Evolutionary conservation across 2,329 filamentous ascomycete species (phyloP).

Genomic region (Talaromyces verruculosus): DNA sequence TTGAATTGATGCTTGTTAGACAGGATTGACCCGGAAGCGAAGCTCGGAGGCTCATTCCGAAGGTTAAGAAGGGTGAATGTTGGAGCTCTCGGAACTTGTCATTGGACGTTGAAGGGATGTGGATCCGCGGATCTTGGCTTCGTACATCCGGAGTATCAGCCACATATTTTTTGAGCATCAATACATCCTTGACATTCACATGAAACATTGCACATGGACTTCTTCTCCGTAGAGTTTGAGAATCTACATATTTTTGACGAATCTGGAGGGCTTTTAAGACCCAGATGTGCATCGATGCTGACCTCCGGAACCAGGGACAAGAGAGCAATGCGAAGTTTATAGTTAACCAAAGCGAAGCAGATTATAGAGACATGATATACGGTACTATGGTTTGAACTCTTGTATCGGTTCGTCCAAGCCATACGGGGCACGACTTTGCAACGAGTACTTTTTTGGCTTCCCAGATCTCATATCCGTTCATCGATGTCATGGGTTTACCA

Average conservation of each 20-base stretch:
- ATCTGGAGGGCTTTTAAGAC: not conserved
- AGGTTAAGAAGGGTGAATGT: not conserved
- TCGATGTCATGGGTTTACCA: not conserved
- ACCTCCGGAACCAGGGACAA: not conserved
- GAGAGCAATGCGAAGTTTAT: not conserved
- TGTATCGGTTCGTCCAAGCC: not conserved
- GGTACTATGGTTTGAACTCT: not conserved
- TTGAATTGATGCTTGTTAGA: not conserved
- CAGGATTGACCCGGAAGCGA: not conserved
- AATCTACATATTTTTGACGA: not conserved
- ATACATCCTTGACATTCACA: not conserved
- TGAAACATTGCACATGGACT: not conserved
- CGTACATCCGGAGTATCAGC: not conserved
- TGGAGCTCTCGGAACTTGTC: not conserved
- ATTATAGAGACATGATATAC: not conserved
- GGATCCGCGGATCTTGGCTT: conserved; percentile 5
- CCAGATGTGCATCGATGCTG: not conserved
- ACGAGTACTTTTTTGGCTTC: not conserved
- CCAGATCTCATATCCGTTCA: not conserved
- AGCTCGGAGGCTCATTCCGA: not conserved
- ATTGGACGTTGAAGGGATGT: not conserved
- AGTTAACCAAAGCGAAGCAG: not conserved
- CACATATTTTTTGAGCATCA: not conserved
- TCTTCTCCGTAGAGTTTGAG: not conserved
- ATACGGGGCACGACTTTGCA: not conserved